Evolutionary conservation across 75 land plant species (phyloP), one percentile per base, ranked within the genome.

Genomic region (Pinus taeda): DNA sequence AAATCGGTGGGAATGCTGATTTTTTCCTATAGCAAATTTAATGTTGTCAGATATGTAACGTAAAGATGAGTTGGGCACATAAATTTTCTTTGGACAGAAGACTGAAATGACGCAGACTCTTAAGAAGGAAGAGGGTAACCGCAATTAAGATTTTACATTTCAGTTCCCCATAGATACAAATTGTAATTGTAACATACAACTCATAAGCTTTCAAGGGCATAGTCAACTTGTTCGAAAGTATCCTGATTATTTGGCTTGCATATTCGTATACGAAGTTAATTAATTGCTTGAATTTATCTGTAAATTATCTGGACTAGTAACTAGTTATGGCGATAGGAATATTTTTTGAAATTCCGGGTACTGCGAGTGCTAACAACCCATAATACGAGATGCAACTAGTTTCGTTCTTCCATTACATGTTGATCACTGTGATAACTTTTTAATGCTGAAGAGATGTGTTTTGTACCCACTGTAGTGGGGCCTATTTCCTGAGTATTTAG

Each of bases 1-100:
- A 92, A 45, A 81, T 85, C 64, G 84, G 78, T 9, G 90, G 92
- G 4, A 82, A 84, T 67, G 74, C 85, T 26, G 86, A 90, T 65
- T 85, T 85, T 74, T 85, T 59, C 59, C 42, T 69, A 3, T 69
- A 69, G 72, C 49, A 45, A 69, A 42, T 69, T 69, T 53, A 8
- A 37, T 5, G 14, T 39, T 69, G 53, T 0, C 11, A 49, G 55
- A 69, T 42, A 11, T 3, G 22, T 67, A 0, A 49, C 15, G 3
- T 67, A 67, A 39, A 39, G 49, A 67, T 39, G 71, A 9, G 12
- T n/a, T n/a, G 22, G 49, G 12, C 18, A 42, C n/a, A 20, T 55
- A 42, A 42, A 7, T 42, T 39, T 42, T 39, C 3, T 69, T n/a
- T 42, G 8, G 39, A 69, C n/a, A 69, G 39, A 36, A n/a, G 21